Evolutionary conservation across 441 rosid genomes (phyloP), one percentile per base, ranked within the genome.

Genomic region (Euphorbia celastroides): DNA sequence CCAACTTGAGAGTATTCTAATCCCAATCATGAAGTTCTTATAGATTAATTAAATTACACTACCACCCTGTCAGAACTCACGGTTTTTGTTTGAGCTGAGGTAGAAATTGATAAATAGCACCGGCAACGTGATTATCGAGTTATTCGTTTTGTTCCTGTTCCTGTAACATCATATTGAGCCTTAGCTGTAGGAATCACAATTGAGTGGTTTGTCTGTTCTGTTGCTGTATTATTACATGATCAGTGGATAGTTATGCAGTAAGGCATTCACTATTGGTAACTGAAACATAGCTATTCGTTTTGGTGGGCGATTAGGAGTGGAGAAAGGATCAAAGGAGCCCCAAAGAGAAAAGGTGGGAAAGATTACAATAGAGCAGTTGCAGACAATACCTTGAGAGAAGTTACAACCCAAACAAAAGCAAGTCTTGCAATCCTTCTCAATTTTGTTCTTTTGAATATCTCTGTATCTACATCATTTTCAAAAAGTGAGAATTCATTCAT

Each of bases 241-340:
- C 22, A 60, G 10, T 41, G 54, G 12, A 38, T 27, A 52, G 17
- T 62, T 54, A 26, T 41, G 62, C 32, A 30, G 44, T 28, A 22
- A 19, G 26, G 25, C 13, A 42, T 70, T 63, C 20, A 13, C 8
- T 41, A 51, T 55, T 38, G 10, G 5, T 30, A 22, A 51, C 17
- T 48, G 20, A 12, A 14, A 63, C 10, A 26, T 44, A 7, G 57
- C 57, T 52, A 10, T 46, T 23, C 57, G 34, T 22, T 42, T 13
- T 68, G 34, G 52, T 34, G 66, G 62, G 41, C 57, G 27, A 64
- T 65, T 67, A 90, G 98, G 97, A 58, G 87, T 77, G 80, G 98
- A 90, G 76, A 90, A 90, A 73, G 97, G 98, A 60, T 88, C 97
- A 0, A 90, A 93, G 74, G 90, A 90, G 59, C 94, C 97, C 9